Evolutionary conservation across 106 monocot species (phyloP).

Genomic region (Dendrobium chrysotoxum): DNA sequence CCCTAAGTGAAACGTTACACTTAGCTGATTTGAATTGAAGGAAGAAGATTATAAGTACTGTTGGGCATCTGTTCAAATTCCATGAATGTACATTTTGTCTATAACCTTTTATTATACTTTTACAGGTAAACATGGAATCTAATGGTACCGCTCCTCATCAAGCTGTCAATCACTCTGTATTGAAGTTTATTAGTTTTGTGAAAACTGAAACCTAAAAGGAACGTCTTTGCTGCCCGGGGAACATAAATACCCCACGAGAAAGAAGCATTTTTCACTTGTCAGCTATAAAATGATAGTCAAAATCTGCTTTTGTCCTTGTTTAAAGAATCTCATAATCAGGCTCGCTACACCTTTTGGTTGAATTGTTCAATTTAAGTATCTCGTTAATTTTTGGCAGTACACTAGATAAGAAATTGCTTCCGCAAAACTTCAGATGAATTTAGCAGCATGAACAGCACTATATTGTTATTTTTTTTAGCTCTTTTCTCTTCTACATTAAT

Average conservation of each 20-base stretch:
- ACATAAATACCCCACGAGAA: not conserved
- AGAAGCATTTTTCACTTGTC: not conserved
- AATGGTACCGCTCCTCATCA: not conserved
- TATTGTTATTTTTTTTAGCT: not conserved
- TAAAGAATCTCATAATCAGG: too few relatives aligned
- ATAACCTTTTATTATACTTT: not conserved
- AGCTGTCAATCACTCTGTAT: not conserved
- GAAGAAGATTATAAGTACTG: too few relatives aligned
- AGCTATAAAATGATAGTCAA: not conserved
- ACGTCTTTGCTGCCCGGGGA: not conserved
- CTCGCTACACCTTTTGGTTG: too few relatives aligned
- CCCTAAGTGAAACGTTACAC: too few relatives aligned
- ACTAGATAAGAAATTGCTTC: too few relatives aligned
- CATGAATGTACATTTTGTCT: not conserved
- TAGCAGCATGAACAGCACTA: not conserved
- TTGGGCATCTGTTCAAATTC: too few relatives aligned
- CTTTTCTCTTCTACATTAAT: not conserved
- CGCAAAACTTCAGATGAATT: not conserved
- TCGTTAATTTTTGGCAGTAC: too few relatives aligned
- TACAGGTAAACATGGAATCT: not conserved
- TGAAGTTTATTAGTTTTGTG: not conserved
- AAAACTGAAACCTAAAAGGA: not conserved
- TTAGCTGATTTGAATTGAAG: too few relatives aligned
- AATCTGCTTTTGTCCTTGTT: too few relatives aligned
- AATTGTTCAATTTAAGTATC: too few relatives aligned